Evolutionary conservation across 768 basidiomycete genomes (phyloP).

Genomic region (Boletus fagicola): DNA sequence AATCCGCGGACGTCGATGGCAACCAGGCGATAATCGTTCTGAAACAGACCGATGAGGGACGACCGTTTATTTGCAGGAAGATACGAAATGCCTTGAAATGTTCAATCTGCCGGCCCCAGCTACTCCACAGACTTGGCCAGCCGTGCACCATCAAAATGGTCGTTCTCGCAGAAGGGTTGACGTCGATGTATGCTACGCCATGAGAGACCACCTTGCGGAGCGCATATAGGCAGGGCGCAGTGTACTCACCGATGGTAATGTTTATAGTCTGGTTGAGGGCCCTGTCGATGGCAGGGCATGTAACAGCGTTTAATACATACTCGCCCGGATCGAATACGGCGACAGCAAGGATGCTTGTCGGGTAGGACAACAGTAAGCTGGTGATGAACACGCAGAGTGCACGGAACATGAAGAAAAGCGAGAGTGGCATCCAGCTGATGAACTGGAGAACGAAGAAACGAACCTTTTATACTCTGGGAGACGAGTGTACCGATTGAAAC

Average conservation of each 20-base stretch:
- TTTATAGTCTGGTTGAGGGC: slow-evolving; percentile 32
- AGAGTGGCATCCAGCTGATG: neutral
- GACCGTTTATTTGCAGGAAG: no score
- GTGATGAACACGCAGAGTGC: neutral
- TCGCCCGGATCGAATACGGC: slow-evolving; percentile 38
- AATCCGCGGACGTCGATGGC: slow-evolving; percentile 70
- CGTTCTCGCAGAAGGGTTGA: slow-evolving; percentile 51
- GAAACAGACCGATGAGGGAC: neutral
- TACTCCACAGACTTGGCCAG: slow-evolving; percentile 77
- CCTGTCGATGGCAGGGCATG: slow-evolving; percentile 45
- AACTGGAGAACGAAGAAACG: neutral
- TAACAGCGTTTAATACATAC: slow-evolving; percentile 35
- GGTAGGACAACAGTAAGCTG: neutral
- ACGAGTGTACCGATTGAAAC: neutral
- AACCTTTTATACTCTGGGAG: slow-evolving; percentile 3
- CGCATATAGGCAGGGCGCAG: slow-evolving; percentile 11
- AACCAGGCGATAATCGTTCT: slow-evolving; percentile 63
- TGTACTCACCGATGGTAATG: slow-evolving; percentile 47
- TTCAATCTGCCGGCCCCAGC: slow-evolving; percentile 70
- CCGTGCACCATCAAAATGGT: slow-evolving; percentile 73
- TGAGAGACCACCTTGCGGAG: neutral
- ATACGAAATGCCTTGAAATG: slow-evolving; percentile 50
- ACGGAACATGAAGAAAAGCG: slow-evolving; percentile 1
- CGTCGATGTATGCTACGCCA: slow-evolving; percentile 56
- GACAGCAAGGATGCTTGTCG: neutral